A percentile compares a stretch with the other conserved stretches of the same genome.
Evolutionary conservation across 805 yeast species (phyloP).

Genomic region (Teunomyces gatunensis): DNA sequence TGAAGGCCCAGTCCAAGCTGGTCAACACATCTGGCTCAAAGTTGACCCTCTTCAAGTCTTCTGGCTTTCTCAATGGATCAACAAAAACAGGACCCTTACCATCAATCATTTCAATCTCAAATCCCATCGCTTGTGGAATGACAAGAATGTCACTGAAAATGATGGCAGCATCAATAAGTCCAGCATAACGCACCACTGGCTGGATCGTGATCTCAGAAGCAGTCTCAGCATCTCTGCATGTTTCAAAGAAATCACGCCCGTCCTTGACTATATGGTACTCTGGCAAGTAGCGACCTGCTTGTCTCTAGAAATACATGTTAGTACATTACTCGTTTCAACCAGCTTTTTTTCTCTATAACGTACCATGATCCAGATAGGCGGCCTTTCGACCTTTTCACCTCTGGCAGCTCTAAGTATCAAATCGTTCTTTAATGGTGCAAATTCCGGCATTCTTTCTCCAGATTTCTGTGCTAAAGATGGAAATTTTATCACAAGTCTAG

Average conservation of each 20-base stretch:
- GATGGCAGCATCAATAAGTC: slow-evolving; percentile 93
- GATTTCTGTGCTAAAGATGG: neutral
- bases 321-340: slow-evolving; percentile 7
- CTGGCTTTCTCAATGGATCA: slow-evolving; percentile 74
- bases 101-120: slow-evolving; percentile 89
- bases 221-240: slow-evolving; percentile 92
- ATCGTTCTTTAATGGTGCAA: slow-evolving; percentile 84
- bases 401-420: slow-evolving; percentile 86
- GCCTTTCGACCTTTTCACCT: slow-evolving; percentile 90
- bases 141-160: slow-evolving; percentile 94
- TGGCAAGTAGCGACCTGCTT: slow-evolving; percentile 92
- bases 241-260: slow-evolving; percentile 83
- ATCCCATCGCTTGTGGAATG: slow-evolving; percentile 97
- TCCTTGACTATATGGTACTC: slow-evolving; percentile 91
- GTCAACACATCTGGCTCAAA: slow-evolving; percentile 68
- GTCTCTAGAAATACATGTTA: slow-evolving; percentile 47
- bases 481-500: no score
- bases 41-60: slow-evolving; percentile 58
- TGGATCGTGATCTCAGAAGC: slow-evolving; percentile 95
- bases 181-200: slow-evolving; percentile 87
- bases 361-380: slow-evolving; percentile 96
- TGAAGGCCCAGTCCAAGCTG: slow-evolving; percentile 91
- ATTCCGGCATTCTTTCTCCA: slow-evolving; percentile 33
- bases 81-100: slow-evolving; percentile 94
- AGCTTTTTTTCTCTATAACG: slow-evolving; percentile 1